Base-by-base conservation (phyloP, 805 yeast genomes). In the Metschnikowia dekortorum region DNA sequence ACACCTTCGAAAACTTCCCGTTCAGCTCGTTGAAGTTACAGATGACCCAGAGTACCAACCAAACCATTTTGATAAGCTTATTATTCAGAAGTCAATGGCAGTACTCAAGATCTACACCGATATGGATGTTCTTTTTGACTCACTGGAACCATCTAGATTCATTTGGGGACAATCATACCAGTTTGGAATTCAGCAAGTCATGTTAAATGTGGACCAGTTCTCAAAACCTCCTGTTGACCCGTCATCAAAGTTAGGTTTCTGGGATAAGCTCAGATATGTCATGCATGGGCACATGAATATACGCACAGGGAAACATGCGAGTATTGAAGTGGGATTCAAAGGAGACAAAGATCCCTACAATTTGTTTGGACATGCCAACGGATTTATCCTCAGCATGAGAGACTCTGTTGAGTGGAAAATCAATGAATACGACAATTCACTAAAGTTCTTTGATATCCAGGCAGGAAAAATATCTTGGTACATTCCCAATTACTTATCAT, bases 171-270 rank as follows among this genome's bases (percentile, higher is more conserved):
- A 83, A 32, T 85, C 92, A 0, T 84, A 86, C 57, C 89, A 85
- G 57, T 90, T 96, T 14, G 91, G 90, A 1, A 78, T 91, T 31
- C 89, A 89, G 56, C 91, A 89, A 56, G 75, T 84, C 1, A 85
- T 87, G 83, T 70, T 82, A 49, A 85, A 81, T 49, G 78, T 91
- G 52, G 96, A 90, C 59, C 83, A 85, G 41, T 88, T 91, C 62
- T 83, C 95, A 1, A 91, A 92, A 64, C 96, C 96, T 0, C 96
- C 95, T 0, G 69, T 87, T 13, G 98, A 91, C 64, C 91, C 91
- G 0, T 88, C 96, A 1, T 78, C 81, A 3, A 86, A 85, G 57
- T 69, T 89, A 11, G 98, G 98, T 0, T 84, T 90, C 57, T 91
- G 98, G 98, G 98, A 91, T 66, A 92, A 90, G 63, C 67, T 89